These are phyloP conservation scores for Tephrocybe sp. DNA, from an alignment of 768 basidiomycete species.

Conservation along the genomic window DNA sequence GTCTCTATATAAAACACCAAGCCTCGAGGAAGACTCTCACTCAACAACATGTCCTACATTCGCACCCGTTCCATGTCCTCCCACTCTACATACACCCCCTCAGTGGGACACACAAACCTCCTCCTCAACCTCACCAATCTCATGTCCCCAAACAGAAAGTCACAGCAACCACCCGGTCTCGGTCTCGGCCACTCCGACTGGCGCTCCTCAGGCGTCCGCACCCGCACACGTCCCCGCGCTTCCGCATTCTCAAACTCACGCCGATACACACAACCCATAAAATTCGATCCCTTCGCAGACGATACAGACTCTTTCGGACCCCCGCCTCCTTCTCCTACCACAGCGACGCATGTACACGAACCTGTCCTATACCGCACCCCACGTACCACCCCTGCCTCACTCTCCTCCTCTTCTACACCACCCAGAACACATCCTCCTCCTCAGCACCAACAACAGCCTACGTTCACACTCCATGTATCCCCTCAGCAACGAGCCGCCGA, in stretches of 20 bases:
- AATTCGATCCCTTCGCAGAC: slow-evolving; percentile 24
- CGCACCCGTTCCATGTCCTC: slow-evolving; percentile 35
- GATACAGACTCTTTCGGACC: slow-evolving; percentile 1
- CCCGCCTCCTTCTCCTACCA: not conserved
- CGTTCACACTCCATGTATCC: not conserved
- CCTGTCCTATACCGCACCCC: slow-evolving; percentile 11
- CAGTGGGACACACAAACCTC: slow-evolving; percentile 15
- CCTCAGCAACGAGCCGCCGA: slow-evolving; percentile 7
- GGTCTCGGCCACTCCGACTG: not conserved
- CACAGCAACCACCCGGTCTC: slow-evolving; percentile 21
- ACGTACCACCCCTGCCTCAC: not conserved
- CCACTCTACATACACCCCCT: slow-evolving; percentile 6
- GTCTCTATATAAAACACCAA: too few relatives aligned
- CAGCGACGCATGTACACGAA: not conserved
- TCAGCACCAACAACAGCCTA: not conserved
- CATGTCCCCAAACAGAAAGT: slow-evolving; percentile 8
- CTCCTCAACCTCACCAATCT: slow-evolving; percentile 19
- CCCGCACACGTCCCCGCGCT: slow-evolving; percentile 6
- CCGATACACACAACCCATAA: not conserved
- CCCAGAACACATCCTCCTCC: too few relatives aligned
- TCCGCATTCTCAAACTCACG: slow-evolving; percentile 7
- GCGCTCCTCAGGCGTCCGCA: slow-evolving; percentile 1
- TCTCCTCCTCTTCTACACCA: not conserved
- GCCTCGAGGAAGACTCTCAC: too few relatives aligned
- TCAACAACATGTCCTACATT: slow-evolving; percentile 28